A percentile compares a stretch with the other conserved stretches of the same genome.
Conservation (phyloP, 345 rosid species). For the Populus nigra region DNA sequence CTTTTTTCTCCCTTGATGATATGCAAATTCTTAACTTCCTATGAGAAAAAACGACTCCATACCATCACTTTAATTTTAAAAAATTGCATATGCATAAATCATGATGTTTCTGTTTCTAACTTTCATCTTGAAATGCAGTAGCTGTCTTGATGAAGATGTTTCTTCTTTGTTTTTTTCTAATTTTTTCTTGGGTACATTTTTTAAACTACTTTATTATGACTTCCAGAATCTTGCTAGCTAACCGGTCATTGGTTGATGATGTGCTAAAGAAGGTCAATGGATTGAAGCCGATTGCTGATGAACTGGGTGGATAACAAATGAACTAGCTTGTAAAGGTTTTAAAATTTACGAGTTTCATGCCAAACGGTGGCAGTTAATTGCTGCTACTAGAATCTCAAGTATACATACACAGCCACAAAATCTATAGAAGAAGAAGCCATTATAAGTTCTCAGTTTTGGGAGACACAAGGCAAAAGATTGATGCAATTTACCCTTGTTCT, state of each 20-base stretch:
- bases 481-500: not conserved
- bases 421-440: not conserved
- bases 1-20: not conserved
- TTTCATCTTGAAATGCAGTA: not conserved
- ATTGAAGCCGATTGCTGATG: constrained; percentile 96
- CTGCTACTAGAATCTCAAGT: not conserved
- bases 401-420: not conserved
- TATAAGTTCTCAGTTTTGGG: not conserved
- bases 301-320: constrained; percentile 45
- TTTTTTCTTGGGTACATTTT: not conserved
- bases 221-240: constrained; percentile 85
- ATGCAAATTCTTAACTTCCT: too few species aligned
- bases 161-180: not conserved
- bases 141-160: not conserved
- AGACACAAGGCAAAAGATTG: not conserved
- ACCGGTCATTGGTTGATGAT: constrained; percentile 83
- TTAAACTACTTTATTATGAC: constrained; percentile 8
- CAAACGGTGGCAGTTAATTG: not conserved
- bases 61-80: not conserved
- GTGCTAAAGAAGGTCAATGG: constrained; percentile 87
- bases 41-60: too few species aligned
- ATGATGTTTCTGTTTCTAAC: not conserved
- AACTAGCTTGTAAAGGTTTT: too few species aligned
- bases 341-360: not conserved
- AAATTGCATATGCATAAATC: not conserved